Evolutionary conservation across 345 rosid species (phyloP), one percentile per base, ranked within the genome.

Genomic region (Erysimum cheiranthoides): DNA sequence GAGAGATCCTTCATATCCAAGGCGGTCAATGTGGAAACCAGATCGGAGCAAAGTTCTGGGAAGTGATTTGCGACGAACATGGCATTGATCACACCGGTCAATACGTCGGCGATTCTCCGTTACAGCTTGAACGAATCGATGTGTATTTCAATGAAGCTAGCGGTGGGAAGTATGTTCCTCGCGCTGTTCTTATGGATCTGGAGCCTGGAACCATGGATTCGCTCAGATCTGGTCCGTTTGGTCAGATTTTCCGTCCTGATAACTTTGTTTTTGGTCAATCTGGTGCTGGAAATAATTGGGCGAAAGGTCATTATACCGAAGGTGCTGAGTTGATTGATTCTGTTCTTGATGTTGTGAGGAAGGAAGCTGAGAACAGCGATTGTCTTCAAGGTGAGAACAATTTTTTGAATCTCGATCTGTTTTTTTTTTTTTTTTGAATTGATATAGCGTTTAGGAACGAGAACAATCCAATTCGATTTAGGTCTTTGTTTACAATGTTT

Each of bases 21-120:
- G 82, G 82, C 3, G 82, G 82, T 25, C 82, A 79, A 75, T 79
- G 82, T 60, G 82, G 82, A 58, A 79, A 79, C 82, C 82, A 79
- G 82, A 79, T 79, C 79, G 82, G 82, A 3, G 82, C 82, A n/a
- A 79, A 79, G 73, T 79, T 79, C 45, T 79, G 82, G 82, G 82
- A 79, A 35, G 82, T 79, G 45, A 79, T 79, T 35, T 79, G 82
- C 68, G 82, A 75, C 43, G 82, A 79, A 40, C 82, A 79, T 63
- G 82, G 82, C 76, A 74, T 79, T 32, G 82, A 79, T 61, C 79
- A 79, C 51, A 79, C 82, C 66, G 82, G 82, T 28, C 78, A 79
- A 18, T 79, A 79, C 57, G 75, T 75, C 64, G 82, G 82, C 56
- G 82, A 79, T 34, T 79, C 82, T 43, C 79, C 78, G 31, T 61